Evolutionary conservation across 192 early-diverging fungal species (phyloP).

Genomic region (Backusella australiensis): DNA sequence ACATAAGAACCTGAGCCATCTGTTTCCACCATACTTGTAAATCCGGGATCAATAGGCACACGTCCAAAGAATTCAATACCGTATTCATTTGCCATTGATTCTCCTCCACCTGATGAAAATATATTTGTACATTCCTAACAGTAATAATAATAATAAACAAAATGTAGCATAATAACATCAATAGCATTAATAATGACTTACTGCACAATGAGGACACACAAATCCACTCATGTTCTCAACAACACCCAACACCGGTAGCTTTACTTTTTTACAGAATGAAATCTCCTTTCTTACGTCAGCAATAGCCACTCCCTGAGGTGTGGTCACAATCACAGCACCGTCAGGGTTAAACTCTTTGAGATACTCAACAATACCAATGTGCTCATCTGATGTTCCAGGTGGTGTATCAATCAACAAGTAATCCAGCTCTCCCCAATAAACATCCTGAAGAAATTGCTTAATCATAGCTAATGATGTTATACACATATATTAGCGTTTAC

Average conservation of each 20-base stretch:
- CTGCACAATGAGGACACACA: conserved; percentile 82
- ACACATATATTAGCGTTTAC: background rate
- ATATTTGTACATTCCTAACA: conserved; percentile 78
- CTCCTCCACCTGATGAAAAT: conserved; percentile 93
- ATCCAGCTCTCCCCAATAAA: conserved; percentile 95
- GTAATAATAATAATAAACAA: conserved; percentile 48
- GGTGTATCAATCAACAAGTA: conserved; percentile 97
- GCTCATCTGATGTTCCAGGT: conserved; percentile 96
- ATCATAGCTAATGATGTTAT: conserved; percentile 78
- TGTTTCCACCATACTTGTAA: conserved; percentile 65
- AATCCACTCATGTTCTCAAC: conserved; percentile 98
- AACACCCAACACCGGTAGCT: conserved; percentile 82
- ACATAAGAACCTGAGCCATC: conserved; percentile 38
- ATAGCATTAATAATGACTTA: conserved; percentile 25
- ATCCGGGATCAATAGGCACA: conserved; percentile 87
- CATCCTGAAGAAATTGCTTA: conserved; percentile 94
- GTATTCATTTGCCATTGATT: conserved; percentile 84
- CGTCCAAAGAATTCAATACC: conserved; percentile 85
- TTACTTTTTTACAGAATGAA: conserved; percentile 88
- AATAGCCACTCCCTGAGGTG: conserved; percentile 82
- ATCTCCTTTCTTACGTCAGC: conserved; percentile 94
- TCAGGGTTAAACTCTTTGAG: conserved; percentile 78
- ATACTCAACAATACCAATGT: conserved; percentile 90
- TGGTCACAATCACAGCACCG: conserved; percentile 94
- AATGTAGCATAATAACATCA: conserved; percentile 45